Percentiles rank a stretch among this genome's conserved stretches.
Conservation (phyloP, 108 stramenopile species). For the Chaetoceros muelleri region DNA sequence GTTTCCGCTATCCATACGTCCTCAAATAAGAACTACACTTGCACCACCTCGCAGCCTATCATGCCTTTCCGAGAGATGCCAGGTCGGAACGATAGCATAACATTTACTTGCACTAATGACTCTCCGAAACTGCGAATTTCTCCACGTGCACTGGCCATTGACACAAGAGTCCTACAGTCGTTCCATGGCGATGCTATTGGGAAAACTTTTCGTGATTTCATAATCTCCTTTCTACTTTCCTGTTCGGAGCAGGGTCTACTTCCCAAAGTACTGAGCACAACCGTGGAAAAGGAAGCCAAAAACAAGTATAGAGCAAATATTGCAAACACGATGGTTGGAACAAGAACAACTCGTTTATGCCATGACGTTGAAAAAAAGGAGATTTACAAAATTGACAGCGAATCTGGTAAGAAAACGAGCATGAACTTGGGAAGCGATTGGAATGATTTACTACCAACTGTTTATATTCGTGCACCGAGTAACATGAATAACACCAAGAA, state of each 20-base stretch:
- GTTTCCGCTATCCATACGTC: no score
- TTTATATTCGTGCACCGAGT: background rate
- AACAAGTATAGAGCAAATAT: background rate
- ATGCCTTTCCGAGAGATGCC: no score
- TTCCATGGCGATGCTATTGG: slow-evolving; percentile 3
- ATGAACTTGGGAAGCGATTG: background rate
- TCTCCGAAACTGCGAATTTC: no score
- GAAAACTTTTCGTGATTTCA: slow-evolving; percentile 1
- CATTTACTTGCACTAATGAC: no score
- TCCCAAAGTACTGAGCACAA: background rate
- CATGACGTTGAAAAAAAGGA: background rate
- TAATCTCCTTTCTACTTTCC: background rate
- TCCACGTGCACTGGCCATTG: slow-evolving; percentile 19
- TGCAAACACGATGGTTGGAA: background rate
- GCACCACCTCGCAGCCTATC: no score
- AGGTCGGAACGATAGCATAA: no score
- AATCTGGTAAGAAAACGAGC: no score
- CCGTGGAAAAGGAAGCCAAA: background rate
- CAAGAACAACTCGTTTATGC: no score
- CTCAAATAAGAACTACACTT: no score
- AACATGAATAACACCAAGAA: slow-evolving; percentile 3
- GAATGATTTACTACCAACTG: background rate
- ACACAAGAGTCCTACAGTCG: slow-evolving; percentile 16
- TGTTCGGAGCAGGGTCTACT: background rate
- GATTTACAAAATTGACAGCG: no score